These are phyloP conservation scores for Vigna radiata DNA, from an alignment of 306 rosid genomes.

Conservation along the genomic window DNA sequence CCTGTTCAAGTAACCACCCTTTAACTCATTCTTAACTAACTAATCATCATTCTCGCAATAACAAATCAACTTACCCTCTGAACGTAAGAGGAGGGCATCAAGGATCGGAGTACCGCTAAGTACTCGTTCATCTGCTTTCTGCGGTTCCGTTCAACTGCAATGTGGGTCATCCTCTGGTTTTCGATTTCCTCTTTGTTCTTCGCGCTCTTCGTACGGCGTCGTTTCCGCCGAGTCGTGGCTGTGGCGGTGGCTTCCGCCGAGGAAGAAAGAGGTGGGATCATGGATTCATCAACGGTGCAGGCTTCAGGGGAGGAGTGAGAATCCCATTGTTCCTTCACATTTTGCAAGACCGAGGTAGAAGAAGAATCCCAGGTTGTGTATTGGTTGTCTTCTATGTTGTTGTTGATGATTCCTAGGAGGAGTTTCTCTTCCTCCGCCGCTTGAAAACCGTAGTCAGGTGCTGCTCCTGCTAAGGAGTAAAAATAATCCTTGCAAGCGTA, in stretches of 20 bases:
- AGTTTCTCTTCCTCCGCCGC: constrained; percentile 45
- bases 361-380: constrained; percentile 51
- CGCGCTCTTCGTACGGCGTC: constrained; percentile 68
- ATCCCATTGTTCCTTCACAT: constrained; percentile 44
- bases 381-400: constrained; percentile 33
- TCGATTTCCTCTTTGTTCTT: constrained; percentile 88
- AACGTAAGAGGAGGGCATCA: constrained; percentile 90
- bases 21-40: not conserved
- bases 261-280: constrained; percentile 28
- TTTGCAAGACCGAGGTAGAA: constrained; percentile 36
- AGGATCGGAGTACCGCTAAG: constrained; percentile 72
- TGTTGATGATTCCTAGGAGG: constrained; percentile 49
- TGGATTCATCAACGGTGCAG: constrained; percentile 32
- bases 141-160: constrained; percentile 91
- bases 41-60: too few relatives aligned
- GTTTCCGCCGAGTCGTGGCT: constrained; percentile 54
- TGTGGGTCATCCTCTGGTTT: constrained; percentile 94
- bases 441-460: constrained; percentile 21
- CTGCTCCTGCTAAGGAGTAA: constrained; percentile 25
- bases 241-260: not conserved
- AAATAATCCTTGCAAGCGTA: constrained; percentile 40
- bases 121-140: constrained; percentile 93
- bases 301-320: constrained; percentile 54
- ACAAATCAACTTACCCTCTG: constrained; percentile 69
- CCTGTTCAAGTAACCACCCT: constrained; percentile 48